Base-by-base conservation (phyloP, 208 protist species). In the Trypanosoma vivax region DNA sequence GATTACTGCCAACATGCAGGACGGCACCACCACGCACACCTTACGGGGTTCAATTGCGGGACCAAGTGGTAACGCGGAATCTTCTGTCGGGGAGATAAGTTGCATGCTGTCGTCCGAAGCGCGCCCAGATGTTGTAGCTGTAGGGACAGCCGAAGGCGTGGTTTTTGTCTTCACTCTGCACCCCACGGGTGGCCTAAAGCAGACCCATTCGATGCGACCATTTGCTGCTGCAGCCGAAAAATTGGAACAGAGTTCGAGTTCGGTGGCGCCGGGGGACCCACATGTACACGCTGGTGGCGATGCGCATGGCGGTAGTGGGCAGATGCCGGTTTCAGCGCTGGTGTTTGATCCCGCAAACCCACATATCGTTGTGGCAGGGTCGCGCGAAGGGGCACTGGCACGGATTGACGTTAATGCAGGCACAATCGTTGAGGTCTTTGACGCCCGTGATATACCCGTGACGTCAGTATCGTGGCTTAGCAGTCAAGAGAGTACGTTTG, bases 1-100 rank as follows among this genome's bases (percentile, higher is more conserved):
- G 10, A 72, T 90, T 43, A 90, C 87, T 18, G 57, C 82, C 11
- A 94, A 91, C 65, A 79, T 77, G 19, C 79, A 76, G 34, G 66
- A 81, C 29, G 75, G 80, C 1, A 29, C 60, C 18, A 53, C 58
- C 31, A 46, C 37, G 7, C 57, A 38, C 16, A 51, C 64, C 54
- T 11, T 47, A 41, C 34, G 31, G 31, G 19, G 59, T 46, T 31
- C 50, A 46, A 30, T 52, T 13, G 27, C 24, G 1, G 27, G 45
- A 16, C n/a, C 28, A 3, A 52, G 6, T 30, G 31, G 18, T 19
- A 58, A 23, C 16, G 19, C 3, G 2, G 30, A 48, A 3, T 35
- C 34, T n/a, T 46, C 45, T 4, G 70, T 75, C 11, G 79, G 84
- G 24, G 33, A 65, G 1, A 75, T 92, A n/a, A 69, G 72, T 45